Evolutionary conservation across 192 early-diverging fungal genomes (phyloP), one percentile per base, ranked within the genome.

Genomic region (Linnemannia elongata): DNA sequence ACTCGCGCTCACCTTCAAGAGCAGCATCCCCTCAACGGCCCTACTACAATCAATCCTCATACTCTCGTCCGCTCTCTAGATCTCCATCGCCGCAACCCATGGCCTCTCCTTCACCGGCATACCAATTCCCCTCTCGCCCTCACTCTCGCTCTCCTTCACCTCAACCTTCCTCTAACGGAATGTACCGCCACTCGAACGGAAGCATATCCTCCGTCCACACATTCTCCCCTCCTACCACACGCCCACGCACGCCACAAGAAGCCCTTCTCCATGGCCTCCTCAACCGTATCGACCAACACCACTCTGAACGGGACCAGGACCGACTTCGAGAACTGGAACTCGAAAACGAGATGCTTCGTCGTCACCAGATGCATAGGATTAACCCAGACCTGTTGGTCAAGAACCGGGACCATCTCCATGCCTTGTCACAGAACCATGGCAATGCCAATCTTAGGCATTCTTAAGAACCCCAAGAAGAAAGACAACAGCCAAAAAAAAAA

Each of bases 381-480:
- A 78, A 72, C 4, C 54, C 76, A 1, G 72, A 78, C 27, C 27
- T 77, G 22, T 60, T 83, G 27, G 12, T 2, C 3, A 27, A 33
- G 60, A 27, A 35, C 27, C n/a, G 52, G 47, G 82, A 83, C 7
- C 70, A 57, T 1, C 20, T 33, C 9, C 35, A 45, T 72, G 57
- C 76, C 9, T 45, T 83, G 15, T 60, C 27, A 35, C 82, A 83
- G 45, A 55, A 71, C 5, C 82, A 83, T 52, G 76, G 76, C 60
- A 42, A 78, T 20, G 76, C 82, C 76, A 83, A 83, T 71, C 36
- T 83, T n/a, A 55, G 76, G 4, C 82, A 83, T 42, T 42, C 33
- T 52, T 75, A 54, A 54, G 4, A n/a, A 6, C 18, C n/a, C 38
- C 38, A 72, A 60, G 30, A 72, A 33, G 54, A 57, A 15, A 27